These are phyloP conservation scores for Sporothrix brasiliensis DNA, from an alignment of 2,329 filamentous ascomycete species.

Conservation along the genomic window DNA sequence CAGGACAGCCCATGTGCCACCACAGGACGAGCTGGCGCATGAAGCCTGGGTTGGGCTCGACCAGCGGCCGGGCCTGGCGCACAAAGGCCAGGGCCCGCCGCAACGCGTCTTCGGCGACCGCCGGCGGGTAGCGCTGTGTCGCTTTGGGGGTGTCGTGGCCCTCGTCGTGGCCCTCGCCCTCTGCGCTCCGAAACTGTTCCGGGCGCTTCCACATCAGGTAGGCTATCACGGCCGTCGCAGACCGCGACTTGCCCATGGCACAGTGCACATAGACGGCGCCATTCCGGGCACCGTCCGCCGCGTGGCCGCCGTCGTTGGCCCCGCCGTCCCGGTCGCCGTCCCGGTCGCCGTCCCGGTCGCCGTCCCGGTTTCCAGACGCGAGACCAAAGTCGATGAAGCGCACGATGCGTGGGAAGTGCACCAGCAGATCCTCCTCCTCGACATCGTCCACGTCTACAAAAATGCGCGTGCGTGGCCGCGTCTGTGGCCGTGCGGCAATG, in stretches of 20 bases:
- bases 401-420: slow-evolving; percentile 76
- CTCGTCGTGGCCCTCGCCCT: slow-evolving; percentile 40
- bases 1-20: slow-evolving; percentile 81
- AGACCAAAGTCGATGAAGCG: slow-evolving; percentile 65
- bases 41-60: slow-evolving; percentile 89
- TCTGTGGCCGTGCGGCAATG: slow-evolving; percentile 53
- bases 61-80: slow-evolving; percentile 70
- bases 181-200: slow-evolving; percentile 50
- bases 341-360: not conserved
- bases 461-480: not conserved
- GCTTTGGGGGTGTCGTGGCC: not conserved
- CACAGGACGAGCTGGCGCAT: slow-evolving; percentile 86
- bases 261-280: slow-evolving; percentile 65
- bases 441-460: slow-evolving; percentile 84
- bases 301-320: slow-evolving; percentile 41
- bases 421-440: slow-evolving; percentile 82
- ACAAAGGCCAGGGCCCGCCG: slow-evolving; percentile 68
- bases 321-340: not conserved
- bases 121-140: slow-evolving; percentile 42
- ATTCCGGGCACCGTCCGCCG: not conserved
- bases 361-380: not conserved
- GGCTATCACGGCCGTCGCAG: slow-evolving; percentile 79
- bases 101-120: slow-evolving; percentile 54
- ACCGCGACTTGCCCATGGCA: slow-evolving; percentile 95
- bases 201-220: slow-evolving; percentile 76